These are phyloP conservation scores for Ceratocystis huliohia DNA, from an alignment of 2,329 filamentous ascomycete species.

Conservation along the genomic window DNA sequence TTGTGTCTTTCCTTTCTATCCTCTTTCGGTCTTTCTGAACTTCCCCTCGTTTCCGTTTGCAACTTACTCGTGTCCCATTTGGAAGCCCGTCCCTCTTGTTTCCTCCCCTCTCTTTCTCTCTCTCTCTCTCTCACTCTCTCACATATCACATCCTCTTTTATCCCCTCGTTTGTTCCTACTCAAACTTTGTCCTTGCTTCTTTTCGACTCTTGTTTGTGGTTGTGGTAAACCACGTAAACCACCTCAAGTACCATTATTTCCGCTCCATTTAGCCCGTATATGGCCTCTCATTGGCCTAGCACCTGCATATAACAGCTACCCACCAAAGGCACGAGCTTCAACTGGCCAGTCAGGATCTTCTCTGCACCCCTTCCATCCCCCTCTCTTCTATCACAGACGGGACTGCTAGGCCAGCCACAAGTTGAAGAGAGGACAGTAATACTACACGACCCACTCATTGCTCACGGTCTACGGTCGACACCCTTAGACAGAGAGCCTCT, in stretches of 20 bases:
- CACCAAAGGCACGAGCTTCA: conserved; percentile 6
- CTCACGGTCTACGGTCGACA: background rate
- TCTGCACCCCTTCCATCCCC: background rate
- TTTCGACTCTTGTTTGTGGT: background rate
- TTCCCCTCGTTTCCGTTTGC: background rate
- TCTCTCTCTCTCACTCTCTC: background rate
- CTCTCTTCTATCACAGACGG: background rate
- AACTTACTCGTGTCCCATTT: background rate
- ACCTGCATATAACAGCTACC: background rate
- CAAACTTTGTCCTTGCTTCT: conserved; percentile 1
- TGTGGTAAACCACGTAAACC: background rate
- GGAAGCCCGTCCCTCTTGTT: background rate
- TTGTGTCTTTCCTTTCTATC: background rate
- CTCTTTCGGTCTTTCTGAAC: background rate
- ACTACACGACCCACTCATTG: background rate
- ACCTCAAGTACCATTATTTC: background rate
- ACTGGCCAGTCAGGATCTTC: background rate
- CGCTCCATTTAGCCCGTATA: background rate
- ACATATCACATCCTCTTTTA: background rate
- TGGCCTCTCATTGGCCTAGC: conserved; percentile 1
- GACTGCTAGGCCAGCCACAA: background rate
- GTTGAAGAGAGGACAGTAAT: background rate
- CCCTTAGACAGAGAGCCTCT: background rate
- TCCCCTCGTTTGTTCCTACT: background rate
- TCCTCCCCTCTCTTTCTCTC: background rate